These are phyloP conservation scores for Candida manassasensis DNA, from an alignment of 805 yeast species.

Conservation along the genomic window DNA sequence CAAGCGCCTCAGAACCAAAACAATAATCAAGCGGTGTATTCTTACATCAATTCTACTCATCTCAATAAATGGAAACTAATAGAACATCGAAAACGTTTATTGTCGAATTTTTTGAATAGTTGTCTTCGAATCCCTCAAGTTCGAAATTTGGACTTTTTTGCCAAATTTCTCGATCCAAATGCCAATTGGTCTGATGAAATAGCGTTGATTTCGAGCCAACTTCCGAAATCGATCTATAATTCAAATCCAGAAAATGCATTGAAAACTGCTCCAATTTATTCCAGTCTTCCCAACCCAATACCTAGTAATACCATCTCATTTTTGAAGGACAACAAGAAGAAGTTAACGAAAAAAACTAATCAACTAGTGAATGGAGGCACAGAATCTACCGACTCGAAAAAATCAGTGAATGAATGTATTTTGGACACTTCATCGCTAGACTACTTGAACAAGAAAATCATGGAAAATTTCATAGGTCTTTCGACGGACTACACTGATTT, in stretches of 20 bases:
- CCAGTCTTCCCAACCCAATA: conserved; percentile 32
- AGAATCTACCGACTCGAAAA: neutral
- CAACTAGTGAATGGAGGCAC: conserved; percentile 11
- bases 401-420: conserved; percentile 8
- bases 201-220: conserved; percentile 28
- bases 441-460: conserved; percentile 50
- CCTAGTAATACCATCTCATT: conserved; percentile 25
- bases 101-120: conserved; percentile 71
- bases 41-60: conserved; percentile 40
- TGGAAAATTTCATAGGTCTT: conserved; percentile 52
- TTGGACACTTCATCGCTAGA: conserved; percentile 45
- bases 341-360: conserved; percentile 20
- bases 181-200: conserved; percentile 75
- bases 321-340: conserved; percentile 27
- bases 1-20: neutral
- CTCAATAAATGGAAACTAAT: conserved; percentile 32
- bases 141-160: conserved; percentile 56
- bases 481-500: conserved; percentile 67
- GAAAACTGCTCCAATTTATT: conserved; percentile 30
- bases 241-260: conserved; percentile 45
- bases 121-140: conserved; percentile 59
- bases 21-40: conserved; percentile 12
- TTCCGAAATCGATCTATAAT: conserved; percentile 36
- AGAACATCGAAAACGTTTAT: conserved; percentile 62
- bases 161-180: conserved; percentile 80